A percentile compares a stretch with the other conserved stretches of the same genome.
These are phyloP conservation scores for Aspergillus sclerotioniger DNA, from an alignment of 495 filamentous ascomycete species.

Conservation along the genomic window DNA sequence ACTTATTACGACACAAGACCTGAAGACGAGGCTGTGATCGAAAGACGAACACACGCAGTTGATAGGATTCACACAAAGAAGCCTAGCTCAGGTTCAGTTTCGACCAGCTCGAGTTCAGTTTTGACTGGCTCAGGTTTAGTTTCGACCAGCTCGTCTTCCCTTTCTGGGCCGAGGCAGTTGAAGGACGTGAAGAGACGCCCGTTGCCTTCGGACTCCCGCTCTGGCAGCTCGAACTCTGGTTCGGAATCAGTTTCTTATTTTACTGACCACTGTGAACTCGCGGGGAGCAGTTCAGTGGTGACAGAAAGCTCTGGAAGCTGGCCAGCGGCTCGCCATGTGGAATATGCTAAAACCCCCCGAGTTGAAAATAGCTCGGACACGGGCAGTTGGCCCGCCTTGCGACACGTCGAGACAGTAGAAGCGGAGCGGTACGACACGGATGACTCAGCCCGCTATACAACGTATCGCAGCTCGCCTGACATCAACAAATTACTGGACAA, in stretches of 20 bases:
- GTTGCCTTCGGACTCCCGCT: constrained; percentile 63
- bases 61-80: constrained; percentile 35
- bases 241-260: neutral
- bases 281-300: too few species aligned
- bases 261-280: neutral
- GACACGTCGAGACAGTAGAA: too few species aligned
- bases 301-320: too few species aligned
- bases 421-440: too few species aligned
- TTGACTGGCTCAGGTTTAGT: constrained; percentile 5
- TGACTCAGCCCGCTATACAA: too few species aligned
- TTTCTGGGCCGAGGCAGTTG: constrained; percentile 58
- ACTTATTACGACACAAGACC: constrained; percentile 92
- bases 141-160: constrained; percentile 24
- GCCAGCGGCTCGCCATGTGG: too few species aligned
- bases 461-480: too few species aligned
- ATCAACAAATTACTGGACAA: too few species aligned
- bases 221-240: neutral
- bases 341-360: too few species aligned
- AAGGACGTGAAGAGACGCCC: constrained; percentile 74
- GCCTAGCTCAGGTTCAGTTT: constrained; percentile 5
- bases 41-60: constrained; percentile 49
- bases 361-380: too few species aligned
- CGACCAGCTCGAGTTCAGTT: neutral
- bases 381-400: too few species aligned
- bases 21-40: constrained; percentile 63